These are phyloP conservation scores for Aeschynomene evenia DNA, from an alignment of 306 rosid genomes.

Conservation along the genomic window DNA sequence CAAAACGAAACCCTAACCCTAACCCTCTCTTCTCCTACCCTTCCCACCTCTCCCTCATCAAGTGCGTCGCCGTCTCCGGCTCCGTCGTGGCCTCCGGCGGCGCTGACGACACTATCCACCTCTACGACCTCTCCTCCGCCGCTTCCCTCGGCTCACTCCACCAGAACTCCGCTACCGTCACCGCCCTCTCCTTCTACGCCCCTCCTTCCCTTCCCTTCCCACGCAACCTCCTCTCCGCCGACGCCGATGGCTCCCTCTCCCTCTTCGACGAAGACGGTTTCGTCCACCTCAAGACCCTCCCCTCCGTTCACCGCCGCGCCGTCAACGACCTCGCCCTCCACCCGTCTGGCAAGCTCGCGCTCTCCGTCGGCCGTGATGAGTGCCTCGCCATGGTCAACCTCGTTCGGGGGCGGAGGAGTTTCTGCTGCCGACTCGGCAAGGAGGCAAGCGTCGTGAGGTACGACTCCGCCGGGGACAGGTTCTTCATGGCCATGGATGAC, in stretches of 20 bases:
- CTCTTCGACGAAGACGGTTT: slow-evolving; percentile 83
- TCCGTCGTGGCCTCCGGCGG: slow-evolving; percentile 90
- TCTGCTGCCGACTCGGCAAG: slow-evolving; percentile 58
- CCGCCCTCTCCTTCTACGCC: slow-evolving; percentile 74
- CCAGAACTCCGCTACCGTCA: slow-evolving; percentile 72
- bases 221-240: slow-evolving; percentile 88
- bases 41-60: slow-evolving; percentile 76
- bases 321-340: slow-evolving; percentile 82
- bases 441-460: slow-evolving; percentile 68
- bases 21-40: slow-evolving; percentile 78
- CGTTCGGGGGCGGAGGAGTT: slow-evolving; percentile 78
- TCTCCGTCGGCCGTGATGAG: slow-evolving; percentile 70
- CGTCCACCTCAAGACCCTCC: slow-evolving; percentile 68
- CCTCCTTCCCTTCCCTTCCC: slow-evolving; percentile 67
- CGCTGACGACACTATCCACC: slow-evolving; percentile 79
- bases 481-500: slow-evolving; percentile 64
- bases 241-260: slow-evolving; percentile 62
- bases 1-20: slow-evolving; percentile 45
- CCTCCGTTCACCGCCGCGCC: slow-evolving; percentile 52
- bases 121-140: slow-evolving; percentile 68
- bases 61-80: slow-evolving; percentile 64
- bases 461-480: slow-evolving; percentile 56
- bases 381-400: slow-evolving; percentile 84
- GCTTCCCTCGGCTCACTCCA: slow-evolving; percentile 83
- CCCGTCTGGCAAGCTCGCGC: slow-evolving; percentile 75